Evolutionary conservation across 306 rosid species (phyloP).

Genomic region (Inga oerstediana): DNA sequence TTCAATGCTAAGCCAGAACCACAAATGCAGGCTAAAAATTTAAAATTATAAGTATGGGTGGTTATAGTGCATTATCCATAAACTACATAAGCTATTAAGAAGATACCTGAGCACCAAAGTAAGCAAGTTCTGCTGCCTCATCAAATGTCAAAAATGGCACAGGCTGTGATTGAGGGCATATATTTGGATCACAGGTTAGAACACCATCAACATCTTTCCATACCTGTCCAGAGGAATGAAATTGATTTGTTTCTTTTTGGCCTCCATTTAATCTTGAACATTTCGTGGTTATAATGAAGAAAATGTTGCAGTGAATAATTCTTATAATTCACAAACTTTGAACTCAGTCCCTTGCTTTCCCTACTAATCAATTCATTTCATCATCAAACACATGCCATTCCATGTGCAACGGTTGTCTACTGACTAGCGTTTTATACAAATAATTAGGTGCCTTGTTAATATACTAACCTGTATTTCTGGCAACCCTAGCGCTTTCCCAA

Average conservation of each 20-base stretch:
- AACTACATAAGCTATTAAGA: slow-evolving; percentile 28
- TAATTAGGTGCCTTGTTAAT: slow-evolving; percentile 17
- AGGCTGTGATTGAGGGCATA: slow-evolving; percentile 70
- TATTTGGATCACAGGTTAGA: slow-evolving; percentile 89
- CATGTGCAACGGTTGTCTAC: slow-evolving; percentile 15
- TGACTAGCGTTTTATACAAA: slow-evolving; percentile 4
- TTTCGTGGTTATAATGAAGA: slow-evolving; percentile 8
- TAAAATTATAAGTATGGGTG: background rate
- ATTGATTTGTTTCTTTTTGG: slow-evolving; percentile 8
- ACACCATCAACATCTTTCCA: slow-evolving; percentile 99
- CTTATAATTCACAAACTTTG: slow-evolving; percentile 15
- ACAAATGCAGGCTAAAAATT: background rate
- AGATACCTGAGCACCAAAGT: slow-evolving; percentile 97
- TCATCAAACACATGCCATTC: slow-evolving; percentile 17
- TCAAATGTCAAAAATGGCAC: slow-evolving; percentile 94
- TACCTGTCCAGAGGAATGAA: slow-evolving; percentile 62
- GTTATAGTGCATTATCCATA: slow-evolving; percentile 22
- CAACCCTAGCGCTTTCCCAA: slow-evolving; percentile 91
- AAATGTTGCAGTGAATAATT: slow-evolving; percentile 9
- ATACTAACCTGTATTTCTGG: slow-evolving; percentile 84
- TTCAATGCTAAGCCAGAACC: slow-evolving; percentile 27
- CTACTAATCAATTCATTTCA: slow-evolving; percentile 15
- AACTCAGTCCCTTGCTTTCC: slow-evolving; percentile 26
- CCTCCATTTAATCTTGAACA: slow-evolving; percentile 2
- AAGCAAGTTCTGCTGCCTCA: slow-evolving; percentile 98